Percentiles rank a stretch among this genome's conserved stretches.
phyloP scores from a whole-genome alignment of 73 alveolate genomes.

The Blepharisma japonicum region DNA sequence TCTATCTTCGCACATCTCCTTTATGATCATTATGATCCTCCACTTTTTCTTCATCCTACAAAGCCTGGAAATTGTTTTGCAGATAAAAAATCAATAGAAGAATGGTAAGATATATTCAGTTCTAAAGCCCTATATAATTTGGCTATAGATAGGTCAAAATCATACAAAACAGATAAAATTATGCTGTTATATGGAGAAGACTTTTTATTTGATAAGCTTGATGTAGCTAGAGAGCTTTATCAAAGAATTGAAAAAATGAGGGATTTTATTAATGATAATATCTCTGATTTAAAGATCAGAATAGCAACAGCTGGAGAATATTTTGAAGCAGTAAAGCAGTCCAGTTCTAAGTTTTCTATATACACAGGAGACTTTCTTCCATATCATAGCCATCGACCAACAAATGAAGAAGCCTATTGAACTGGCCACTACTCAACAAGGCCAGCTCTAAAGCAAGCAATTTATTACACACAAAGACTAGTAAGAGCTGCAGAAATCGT shows the following conservation, averaged over 20 bases:
- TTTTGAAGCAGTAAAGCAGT: slow-evolving; percentile 20
- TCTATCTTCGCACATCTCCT: neutral
- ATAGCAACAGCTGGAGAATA: slow-evolving; percentile 24
- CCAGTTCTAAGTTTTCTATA: neutral
- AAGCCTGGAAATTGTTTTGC: slow-evolving; percentile 1
- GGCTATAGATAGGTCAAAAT: neutral
- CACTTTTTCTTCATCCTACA: neutral
- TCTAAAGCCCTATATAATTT: neutral
- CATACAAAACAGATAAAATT: neutral
- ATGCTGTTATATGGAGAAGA: slow-evolving; percentile 27
- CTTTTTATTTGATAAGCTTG: neutral
- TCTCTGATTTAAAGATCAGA: neutral
- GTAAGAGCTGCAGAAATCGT: slow-evolving; percentile 8
- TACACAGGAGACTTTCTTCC: slow-evolving; percentile 24
- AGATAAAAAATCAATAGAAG: neutral
- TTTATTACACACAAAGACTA: slow-evolving; percentile 13
- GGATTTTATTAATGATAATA: neutral
- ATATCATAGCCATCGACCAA: neutral
- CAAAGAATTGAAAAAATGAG: neutral
- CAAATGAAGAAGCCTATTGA: neutral
- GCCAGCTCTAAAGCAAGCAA: slow-evolving; percentile 4
- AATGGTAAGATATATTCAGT: slow-evolving; percentile 1
- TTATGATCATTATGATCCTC: slow-evolving; percentile 21
- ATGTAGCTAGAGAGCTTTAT: neutral
- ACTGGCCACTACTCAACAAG: slow-evolving; percentile 25